Base-by-base conservation (phyloP, 2,329 filamentous ascomycete genomes). In the Ascochyta lentis region DNA sequence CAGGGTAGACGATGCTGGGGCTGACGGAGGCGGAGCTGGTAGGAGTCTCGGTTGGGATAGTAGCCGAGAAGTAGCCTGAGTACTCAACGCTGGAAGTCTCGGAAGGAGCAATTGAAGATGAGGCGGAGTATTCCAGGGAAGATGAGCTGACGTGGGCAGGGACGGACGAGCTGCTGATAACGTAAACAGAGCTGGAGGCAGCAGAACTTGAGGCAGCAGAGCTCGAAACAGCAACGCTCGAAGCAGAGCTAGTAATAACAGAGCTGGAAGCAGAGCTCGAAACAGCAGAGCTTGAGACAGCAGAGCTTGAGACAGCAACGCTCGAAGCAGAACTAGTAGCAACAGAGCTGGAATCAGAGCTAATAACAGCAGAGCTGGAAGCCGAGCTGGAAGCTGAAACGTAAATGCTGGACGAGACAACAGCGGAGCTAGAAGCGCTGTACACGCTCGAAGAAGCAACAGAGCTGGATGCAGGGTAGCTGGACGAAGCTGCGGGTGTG, bases 1-100 rank as follows among this genome's bases (percentile, higher is more conserved):
- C 56, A 12, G 47, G 50, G 33, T 58, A 58, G 43, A 58, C 51
- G 23, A 49, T 51, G 51, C 56, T 58, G 9, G 55, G 55, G 44
- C 46, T 38, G 22, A 16, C 50, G 16, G 45, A 26, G n/a, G 47
- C n/a, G 15, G 43, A 35, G 39, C 48, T 54, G 15, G 49, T 57
- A 45, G 43, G 49, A 13, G 9, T 27, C 45, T 44, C 39, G 15
- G 40, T 49, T 12, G 55, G 55, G 4, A 58, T 12, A 24, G 26
- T 49, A 33, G 44, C 52, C 2, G 54, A 57, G 44, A 52, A 52
- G 45, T 49, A 58, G 44, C 43, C 37, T n/a, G 56, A 51, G 43
- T 50, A 50, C 12, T 29, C n/a, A 13, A 54, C 12, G 26, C 35
- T 51, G 42, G 55, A 54, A 44, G 52, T 38, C 40, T 54, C 54